These are phyloP conservation scores for Aspergillus egyptiacus DNA, from an alignment of 495 filamentous ascomycete species.

Conservation along the genomic window DNA sequence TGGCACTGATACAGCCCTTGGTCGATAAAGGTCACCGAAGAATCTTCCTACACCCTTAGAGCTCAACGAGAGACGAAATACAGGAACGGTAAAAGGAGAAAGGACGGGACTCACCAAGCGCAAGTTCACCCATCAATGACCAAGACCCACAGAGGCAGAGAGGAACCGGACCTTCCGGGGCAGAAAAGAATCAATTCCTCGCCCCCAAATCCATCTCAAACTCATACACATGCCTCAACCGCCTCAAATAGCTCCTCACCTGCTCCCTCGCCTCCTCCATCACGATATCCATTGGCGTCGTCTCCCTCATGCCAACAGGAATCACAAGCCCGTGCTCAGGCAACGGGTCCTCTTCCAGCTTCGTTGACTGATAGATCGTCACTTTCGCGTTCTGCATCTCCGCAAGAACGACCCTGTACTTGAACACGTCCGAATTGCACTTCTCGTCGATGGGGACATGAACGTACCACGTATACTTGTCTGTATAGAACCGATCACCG, in stretches of 20 bases:
- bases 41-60: no score
- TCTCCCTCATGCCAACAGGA: background rate
- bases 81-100: no score
- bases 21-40: no score
- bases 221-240: background rate
- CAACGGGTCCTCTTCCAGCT: background rate
- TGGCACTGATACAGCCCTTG: no score
- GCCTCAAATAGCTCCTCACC: background rate
- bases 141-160: background rate
- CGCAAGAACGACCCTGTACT: slow-evolving; percentile 1
- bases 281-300: background rate
- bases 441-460: background rate
- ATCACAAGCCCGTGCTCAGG: background rate
- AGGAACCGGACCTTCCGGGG: background rate
- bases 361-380: background rate
- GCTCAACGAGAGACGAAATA: no score
- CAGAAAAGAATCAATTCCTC: background rate
- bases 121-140: no score
- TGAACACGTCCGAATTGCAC: background rate
- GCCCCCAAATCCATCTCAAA: background rate
- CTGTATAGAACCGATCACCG: background rate
- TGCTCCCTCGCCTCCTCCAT: background rate
- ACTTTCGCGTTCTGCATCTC: slow-evolving; percentile 1
- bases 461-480: background rate
- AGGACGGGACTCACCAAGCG: no score